Evolutionary conservation across 768 basidiomycete species (phyloP), one percentile per base, ranked within the genome.

Genomic region (Tulasnella sp.): DNA sequence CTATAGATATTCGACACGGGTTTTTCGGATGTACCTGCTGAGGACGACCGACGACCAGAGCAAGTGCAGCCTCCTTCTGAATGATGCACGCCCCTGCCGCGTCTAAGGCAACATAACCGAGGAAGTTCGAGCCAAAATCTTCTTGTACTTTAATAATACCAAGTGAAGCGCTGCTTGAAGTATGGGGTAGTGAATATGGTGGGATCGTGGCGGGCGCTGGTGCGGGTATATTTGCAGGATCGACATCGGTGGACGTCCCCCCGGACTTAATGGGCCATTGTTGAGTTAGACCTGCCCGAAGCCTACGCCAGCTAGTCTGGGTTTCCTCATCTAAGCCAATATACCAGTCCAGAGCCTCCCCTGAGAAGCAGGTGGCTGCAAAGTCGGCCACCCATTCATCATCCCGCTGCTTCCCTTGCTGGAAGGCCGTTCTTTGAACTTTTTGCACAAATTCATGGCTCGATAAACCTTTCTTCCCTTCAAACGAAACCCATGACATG

Each of bases 371-470:
- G 38, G 70, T 71, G 70, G 25, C n/a, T 12, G 70, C 70, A 37
- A 40, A 71, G 42, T 71, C 70, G 37, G 70, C 70, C 38, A 71
- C 25, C 70, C 70, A 71, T 38, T 17, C 70, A 40, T 71, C 70
- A 9, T 71, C 38, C 11, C 70, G 70, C 22, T 71, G 70, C 12
- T 45, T 38, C 25, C 70, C 70, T 71, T 71, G 70, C 38, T 71
- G 25, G 29, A 70, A 54, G 52, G 52, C 52, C 19, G 25, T 3
- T 6, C 52, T 12, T 25, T 54, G 52, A 25, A 54, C 52, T 8
- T 54, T 12, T n/a, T 54, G 52, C 52, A 54, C 52, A n/a, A 54
- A n/a, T 3, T 54, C 52, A 25, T 54, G 52, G 8, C 52, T 54
- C 19, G 52, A 54, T 54, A 54, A 19, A 54, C 52, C 52, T 54